Base-by-base conservation (phyloP, 495 filamentous ascomycete species). In the Podospora didyma region DNA sequence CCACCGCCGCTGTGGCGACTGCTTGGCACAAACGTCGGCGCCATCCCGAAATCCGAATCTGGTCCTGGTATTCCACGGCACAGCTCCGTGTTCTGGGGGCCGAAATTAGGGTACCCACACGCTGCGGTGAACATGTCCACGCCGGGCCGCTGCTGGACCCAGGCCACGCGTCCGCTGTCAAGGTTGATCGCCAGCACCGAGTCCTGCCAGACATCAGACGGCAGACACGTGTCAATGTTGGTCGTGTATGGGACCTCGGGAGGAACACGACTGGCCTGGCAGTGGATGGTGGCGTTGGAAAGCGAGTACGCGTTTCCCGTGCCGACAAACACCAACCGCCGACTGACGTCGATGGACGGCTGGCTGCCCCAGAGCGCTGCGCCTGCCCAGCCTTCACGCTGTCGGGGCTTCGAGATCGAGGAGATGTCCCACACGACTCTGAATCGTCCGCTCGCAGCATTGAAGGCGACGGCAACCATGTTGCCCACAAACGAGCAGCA, bases 11-110 rank as follows among this genome's bases (percentile, higher is more conserved):
- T 26, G 17, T 46, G 22, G 1, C 49, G 28, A 24, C 34, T 19
- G 19, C 19, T 54, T 0, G 68, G 63, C 0, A 75, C 62, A 41
- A 69, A 71, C 7, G 64, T 49, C 7, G 73, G 71, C 22, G 72
- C 72, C 65, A 75, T 75, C 4, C 68, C 72, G 45, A 75, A 75
- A 50, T 74, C 67, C 17, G 68, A 57, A 59, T 74, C 67, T 19
- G 59, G 54, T 12, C 72, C 71, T n/a, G 48, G 56, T 7, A 62
- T 22, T 11, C 23, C 26, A 7, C 68, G 64, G 63, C 71, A 73
- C 2, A 55, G 14, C 10, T 56, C 48, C 22, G 19, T 48, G 49
- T 64, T 64, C 9, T 17, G 37, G 19, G 61, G 56, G 0, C 54
- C 47, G 23, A 57, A 37, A 6, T 23, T 31, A 46, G 57, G 16